Percentiles rank a stretch among this genome's conserved stretches.
phyloP scores from a whole-genome alignment of 805 yeast species.

The Wickerhamiella hasegawae region DNA sequence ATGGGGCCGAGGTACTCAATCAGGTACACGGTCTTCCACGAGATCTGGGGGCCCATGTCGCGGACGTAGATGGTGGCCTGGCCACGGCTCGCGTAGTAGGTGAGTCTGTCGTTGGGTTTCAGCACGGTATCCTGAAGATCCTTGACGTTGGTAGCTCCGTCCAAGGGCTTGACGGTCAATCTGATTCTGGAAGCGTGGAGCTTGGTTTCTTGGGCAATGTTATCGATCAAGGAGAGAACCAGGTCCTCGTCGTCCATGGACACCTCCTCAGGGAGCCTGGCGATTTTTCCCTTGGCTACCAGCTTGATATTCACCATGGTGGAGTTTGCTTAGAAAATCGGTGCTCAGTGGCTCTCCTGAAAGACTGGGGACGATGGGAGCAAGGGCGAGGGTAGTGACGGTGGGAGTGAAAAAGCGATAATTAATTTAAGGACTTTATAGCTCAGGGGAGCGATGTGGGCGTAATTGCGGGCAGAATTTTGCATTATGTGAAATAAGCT shows the following conservation, averaged over 20 bases:
- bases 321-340: background rate
- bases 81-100: conserved; percentile 29
- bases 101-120: conserved; percentile 29
- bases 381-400: too few species aligned
- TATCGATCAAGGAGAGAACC: conserved; percentile 19
- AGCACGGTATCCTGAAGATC: conserved; percentile 25
- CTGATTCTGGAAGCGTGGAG: conserved; percentile 39
- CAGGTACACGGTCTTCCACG: conserved; percentile 80
- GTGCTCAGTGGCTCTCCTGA: background rate
- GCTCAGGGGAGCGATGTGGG: too few species aligned
- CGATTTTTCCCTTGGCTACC: conserved; percentile 2
- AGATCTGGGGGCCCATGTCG: conserved; percentile 85
- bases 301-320: conserved; percentile 1
- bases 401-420: too few species aligned
- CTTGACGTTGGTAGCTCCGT: conserved; percentile 5
- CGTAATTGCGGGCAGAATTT: too few species aligned
- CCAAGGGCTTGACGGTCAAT: conserved; percentile 25
- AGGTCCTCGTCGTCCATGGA: background rate
- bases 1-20: conserved; percentile 87
- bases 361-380: background rate
- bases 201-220: conserved; percentile 30
- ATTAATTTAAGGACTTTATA: too few species aligned
- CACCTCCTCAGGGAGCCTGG: conserved; percentile 1
- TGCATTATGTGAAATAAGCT: too few species aligned
- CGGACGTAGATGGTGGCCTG: conserved; percentile 41